Conservation (phyloP, 805 yeast species). For the Vanderwaltozyma verrucispora region DNA sequence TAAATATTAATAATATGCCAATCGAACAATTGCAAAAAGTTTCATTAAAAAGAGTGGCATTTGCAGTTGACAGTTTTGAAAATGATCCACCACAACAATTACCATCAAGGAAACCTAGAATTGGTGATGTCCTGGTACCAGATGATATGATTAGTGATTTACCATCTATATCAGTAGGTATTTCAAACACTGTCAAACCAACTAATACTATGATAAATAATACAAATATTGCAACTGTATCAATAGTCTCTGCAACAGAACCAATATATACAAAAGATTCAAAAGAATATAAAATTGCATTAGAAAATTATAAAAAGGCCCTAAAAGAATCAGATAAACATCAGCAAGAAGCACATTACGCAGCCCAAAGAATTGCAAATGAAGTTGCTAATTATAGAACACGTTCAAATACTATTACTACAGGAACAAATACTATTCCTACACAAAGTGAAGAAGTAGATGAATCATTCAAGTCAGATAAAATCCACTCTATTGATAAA, state of each 20-base stretch:
- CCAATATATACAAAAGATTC: constrained; percentile 28
- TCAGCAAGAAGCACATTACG: constrained; percentile 64
- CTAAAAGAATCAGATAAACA: constrained; percentile 55
- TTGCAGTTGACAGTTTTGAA: constrained; percentile 62
- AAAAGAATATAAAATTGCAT: constrained; percentile 43
- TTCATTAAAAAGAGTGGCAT: constrained; percentile 54
- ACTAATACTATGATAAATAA: constrained; percentile 6
- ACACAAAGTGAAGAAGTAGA: not conserved
- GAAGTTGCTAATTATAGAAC: constrained; percentile 45
- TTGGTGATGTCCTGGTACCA: constrained; percentile 66
- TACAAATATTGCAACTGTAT: not conserved
- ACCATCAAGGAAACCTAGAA: constrained; percentile 73
- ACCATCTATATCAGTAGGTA: constrained; percentile 60
- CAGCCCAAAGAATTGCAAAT: constrained; percentile 58
- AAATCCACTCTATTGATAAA: constrained; percentile 42
- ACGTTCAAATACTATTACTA: constrained; percentile 33
- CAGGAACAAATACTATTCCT: constrained; percentile 9
- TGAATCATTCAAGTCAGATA: constrained; percentile 1
- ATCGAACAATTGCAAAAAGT: constrained; percentile 16
- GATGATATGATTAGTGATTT: constrained; percentile 52
- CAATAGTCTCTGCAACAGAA: constrained; percentile 5
- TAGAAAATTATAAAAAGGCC: constrained; percentile 47
- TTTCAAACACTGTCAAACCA: constrained; percentile 38
- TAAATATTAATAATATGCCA: constrained; percentile 14
- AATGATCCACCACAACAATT: constrained; percentile 91